phyloP scores from a whole-genome alignment of 1,284 basidiomycete genomes.

The Caloboletus firmus region DNA sequence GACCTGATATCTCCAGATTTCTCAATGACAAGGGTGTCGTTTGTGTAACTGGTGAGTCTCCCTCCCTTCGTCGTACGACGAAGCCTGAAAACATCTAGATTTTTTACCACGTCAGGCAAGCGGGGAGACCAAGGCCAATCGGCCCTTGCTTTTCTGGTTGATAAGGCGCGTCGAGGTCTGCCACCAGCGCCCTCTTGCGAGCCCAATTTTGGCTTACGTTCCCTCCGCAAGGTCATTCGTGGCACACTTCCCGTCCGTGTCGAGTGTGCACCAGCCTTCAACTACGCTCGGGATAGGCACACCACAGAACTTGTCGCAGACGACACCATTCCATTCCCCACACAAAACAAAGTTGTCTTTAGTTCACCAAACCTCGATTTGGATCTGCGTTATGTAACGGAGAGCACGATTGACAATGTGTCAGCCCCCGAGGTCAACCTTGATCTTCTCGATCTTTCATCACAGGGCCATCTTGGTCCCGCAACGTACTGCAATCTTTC shows the following conservation, averaged over 20 bases:
- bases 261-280: slow-evolving; percentile 91
- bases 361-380: slow-evolving; percentile 56
- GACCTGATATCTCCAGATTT: slow-evolving; percentile 46
- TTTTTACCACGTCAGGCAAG: slow-evolving; percentile 70
- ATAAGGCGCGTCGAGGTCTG: slow-evolving; percentile 78
- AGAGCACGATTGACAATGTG: slow-evolving; percentile 51
- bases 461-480: slow-evolving; percentile 66
- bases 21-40: slow-evolving; percentile 81
- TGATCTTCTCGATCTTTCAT: slow-evolving; percentile 56
- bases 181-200: background rate
- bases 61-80: background rate
- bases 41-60: slow-evolving; percentile 64
- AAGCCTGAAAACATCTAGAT: slow-evolving; percentile 44
- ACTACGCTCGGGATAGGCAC: slow-evolving; percentile 81
- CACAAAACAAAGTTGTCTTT: slow-evolving; percentile 70
- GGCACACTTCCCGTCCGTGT: slow-evolving; percentile 74
- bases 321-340: slow-evolving; percentile 31
- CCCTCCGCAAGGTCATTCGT: slow-evolving; percentile 60
- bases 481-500: slow-evolving; percentile 54
- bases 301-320: slow-evolving; percentile 58
- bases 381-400: slow-evolving; percentile 75
- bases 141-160: slow-evolving; percentile 82
- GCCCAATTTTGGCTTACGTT: background rate
- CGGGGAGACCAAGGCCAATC: slow-evolving; percentile 43
- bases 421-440: slow-evolving; percentile 55